Conservation (phyloP, 805 yeast species). For the Wickerhamiella brachini region DNA sequence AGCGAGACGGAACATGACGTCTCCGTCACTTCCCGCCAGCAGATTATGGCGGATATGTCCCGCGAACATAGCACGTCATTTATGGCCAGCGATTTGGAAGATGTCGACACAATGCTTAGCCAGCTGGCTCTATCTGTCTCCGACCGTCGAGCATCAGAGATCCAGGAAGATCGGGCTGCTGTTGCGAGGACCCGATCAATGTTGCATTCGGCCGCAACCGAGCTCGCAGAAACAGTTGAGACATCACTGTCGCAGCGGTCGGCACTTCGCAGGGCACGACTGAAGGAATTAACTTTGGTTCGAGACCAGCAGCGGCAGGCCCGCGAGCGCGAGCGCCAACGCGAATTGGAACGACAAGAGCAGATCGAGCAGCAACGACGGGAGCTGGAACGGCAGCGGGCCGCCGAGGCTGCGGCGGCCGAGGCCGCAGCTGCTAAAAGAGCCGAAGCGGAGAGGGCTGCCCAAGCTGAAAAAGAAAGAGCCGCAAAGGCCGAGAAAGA, state of each 20-base stretch:
- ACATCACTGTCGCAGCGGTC: background rate
- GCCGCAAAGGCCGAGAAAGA: constrained; percentile 10
- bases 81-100: background rate
- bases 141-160: background rate
- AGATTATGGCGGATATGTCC: background rate
- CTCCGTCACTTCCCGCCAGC: background rate
- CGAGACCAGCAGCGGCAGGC: constrained; percentile 4
- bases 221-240: background rate
- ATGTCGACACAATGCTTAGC: background rate
- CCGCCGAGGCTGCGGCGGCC: constrained; percentile 12
- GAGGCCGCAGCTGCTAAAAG: constrained; percentile 10
- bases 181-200: background rate
- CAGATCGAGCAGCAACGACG: background rate
- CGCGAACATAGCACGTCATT: background rate
- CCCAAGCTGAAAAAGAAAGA: constrained; percentile 4
- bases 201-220: background rate
- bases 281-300: background rate
- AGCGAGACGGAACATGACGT: background rate
- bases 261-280: background rate
- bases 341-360: constrained; percentile 1
- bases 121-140: background rate
- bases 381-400: background rate
- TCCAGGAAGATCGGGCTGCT: background rate
- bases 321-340: background rate
- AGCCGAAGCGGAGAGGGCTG: constrained; percentile 4